Evolutionary conservation across 305 asterid genomes (phyloP), one percentile per base, ranked within the genome.

Genomic region (Solanum hybrid): DNA sequence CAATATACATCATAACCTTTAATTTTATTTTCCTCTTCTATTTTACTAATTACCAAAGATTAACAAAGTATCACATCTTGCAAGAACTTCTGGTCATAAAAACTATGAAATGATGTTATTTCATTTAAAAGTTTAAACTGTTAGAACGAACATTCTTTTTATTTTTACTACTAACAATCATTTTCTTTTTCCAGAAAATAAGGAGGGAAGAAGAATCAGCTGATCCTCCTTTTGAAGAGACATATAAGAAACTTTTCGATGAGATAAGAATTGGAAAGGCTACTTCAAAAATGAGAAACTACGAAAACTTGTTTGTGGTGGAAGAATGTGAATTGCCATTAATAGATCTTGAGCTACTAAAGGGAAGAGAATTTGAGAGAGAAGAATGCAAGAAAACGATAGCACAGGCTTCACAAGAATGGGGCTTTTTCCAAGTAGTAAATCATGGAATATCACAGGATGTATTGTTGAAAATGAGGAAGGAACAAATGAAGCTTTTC

Each of bases 361-460:
- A 72, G 51, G 69, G 84, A 12, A 97, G 94, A 35, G 96, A 90
- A 11, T 14, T 4, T 31, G 94, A 93, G 34, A 93, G 89, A 37
- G 92, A 92, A 86, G 90, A 91, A 77, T 97, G 98, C 94, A 95
- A 92, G 94, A 93, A 80, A 72, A 91, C 87, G 45, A 95, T 97
- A 19, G 95, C 94, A 1, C 45, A 69, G 78, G 99, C 99, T 31
- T 95, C 99, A 2, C 78, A 69, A 76, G 98, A 97, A 85, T 96
- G 98, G 98, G 99, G 98, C 10, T 97, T 97, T 75, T 95, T 96
- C 91, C 97, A 95, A 89, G 97, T 95, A 1, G 86, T 94, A 38
- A 96, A 97, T 93, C 98, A 97, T 26, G 98, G 99, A 24, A 92
- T 96, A 38, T 89, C 97, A 3, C 29, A 78, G 0, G 95, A 93